Conservation (phyloP, 805 yeast genomes). For the Lipomyces spencermartinsiae region DNA sequence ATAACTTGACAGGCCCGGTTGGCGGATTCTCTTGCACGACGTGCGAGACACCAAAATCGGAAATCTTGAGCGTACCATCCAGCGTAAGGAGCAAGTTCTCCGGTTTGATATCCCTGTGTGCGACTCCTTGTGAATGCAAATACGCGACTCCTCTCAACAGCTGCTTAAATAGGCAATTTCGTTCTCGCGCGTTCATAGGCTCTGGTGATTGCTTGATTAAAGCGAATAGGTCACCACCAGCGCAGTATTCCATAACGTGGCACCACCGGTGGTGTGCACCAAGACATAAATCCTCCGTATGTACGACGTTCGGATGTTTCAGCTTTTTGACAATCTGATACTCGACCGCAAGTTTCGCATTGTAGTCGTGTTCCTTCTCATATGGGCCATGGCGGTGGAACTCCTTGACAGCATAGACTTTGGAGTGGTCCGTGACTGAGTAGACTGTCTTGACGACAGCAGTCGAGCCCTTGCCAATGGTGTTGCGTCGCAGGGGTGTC, state of each 20-base stretch:
- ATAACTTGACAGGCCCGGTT: constrained; percentile 62
- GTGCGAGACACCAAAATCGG: constrained; percentile 85
- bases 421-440: constrained; percentile 34
- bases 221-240: constrained; percentile 83
- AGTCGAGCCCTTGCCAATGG: constrained; percentile 47
- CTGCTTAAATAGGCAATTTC: constrained; percentile 90
- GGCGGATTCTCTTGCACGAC: constrained; percentile 57
- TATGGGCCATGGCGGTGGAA: constrained; percentile 66
- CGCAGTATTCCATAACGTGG: constrained; percentile 71
- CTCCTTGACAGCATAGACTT: constrained; percentile 83
- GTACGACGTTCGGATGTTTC: constrained; percentile 77
- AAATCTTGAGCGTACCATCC: constrained; percentile 75
- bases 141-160: constrained; percentile 80
- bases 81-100: constrained; percentile 80
- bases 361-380: constrained; percentile 58
- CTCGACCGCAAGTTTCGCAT: constrained; percentile 77
- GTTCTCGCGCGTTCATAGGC: constrained; percentile 80
- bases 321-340: constrained; percentile 81
- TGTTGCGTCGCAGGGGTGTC: constrained; percentile 24
- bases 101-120: constrained; percentile 88
- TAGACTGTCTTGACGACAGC: constrained; percentile 44
- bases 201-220: constrained; percentile 79
- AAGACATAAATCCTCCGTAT: constrained; percentile 65
- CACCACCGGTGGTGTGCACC: constrained; percentile 44
- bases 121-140: constrained; percentile 89